Evolutionary conservation across 2,329 filamentous ascomycete species (phyloP).

Genomic region (Chaetomiaceae sp.): DNA sequence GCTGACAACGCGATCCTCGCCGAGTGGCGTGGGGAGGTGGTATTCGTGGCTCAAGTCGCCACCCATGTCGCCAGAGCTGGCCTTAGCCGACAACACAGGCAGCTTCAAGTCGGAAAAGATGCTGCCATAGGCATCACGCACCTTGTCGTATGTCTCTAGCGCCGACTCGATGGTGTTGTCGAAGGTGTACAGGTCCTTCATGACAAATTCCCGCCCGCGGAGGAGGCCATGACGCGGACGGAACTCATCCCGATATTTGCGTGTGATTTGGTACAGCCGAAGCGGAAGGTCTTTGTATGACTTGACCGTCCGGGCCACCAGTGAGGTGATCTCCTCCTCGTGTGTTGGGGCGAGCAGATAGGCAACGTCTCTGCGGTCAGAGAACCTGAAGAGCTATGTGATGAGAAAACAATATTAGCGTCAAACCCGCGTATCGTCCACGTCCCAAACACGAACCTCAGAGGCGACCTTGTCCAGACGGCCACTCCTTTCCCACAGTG

Average conservation of each 20-base stretch:
- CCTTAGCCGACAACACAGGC: slow-evolving; percentile 78
- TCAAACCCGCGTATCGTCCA: neutral
- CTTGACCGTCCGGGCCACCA: slow-evolving; percentile 67
- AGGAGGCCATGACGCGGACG: slow-evolving; percentile 84
- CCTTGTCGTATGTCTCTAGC: slow-evolving; percentile 71
- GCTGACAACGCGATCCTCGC: slow-evolving; percentile 78
- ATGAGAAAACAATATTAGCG: slow-evolving; percentile 14
- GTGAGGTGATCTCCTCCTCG: slow-evolving; percentile 87
- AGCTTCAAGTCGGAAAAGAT: slow-evolving; percentile 81
- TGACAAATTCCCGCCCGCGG: slow-evolving; percentile 84
- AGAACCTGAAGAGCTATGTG: slow-evolving; percentile 67
- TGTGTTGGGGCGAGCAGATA: slow-evolving; percentile 88
- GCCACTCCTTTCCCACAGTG: slow-evolving; percentile 79
- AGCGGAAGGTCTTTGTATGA: slow-evolving; percentile 86
- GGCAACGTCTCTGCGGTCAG: slow-evolving; percentile 68
- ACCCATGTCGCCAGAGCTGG: slow-evolving; percentile 94
- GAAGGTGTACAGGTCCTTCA: slow-evolving; percentile 99
- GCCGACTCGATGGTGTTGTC: slow-evolving; percentile 65
- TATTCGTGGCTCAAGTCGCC: slow-evolving; percentile 93
- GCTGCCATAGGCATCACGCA: slow-evolving; percentile 66
- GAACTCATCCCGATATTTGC: slow-evolving; percentile 92
- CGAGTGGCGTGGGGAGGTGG: slow-evolving; percentile 72
- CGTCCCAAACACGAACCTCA: slow-evolving; percentile 50
- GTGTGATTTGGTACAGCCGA: slow-evolving; percentile 83
- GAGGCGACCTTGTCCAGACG: slow-evolving; percentile 65